These are phyloP conservation scores for Pseudopediastrum boryanum DNA, from an alignment of 139 green algal species.

Conservation along the genomic window DNA sequence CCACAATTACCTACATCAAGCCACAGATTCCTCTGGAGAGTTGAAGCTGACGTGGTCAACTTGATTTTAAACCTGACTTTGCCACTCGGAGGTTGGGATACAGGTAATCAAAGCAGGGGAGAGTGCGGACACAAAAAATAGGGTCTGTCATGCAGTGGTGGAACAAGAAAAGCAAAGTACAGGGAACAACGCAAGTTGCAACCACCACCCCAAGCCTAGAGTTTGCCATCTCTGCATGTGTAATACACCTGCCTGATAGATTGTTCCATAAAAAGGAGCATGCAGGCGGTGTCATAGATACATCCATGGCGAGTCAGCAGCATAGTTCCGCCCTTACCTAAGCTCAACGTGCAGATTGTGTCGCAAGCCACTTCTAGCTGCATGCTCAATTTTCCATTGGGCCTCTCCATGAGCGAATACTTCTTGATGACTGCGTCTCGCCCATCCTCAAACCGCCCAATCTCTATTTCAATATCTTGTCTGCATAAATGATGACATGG, in stretches of 20 bases:
- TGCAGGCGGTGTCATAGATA: not conserved
- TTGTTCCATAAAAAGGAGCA: not conserved
- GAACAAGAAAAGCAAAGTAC: not conserved
- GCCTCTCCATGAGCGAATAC: constrained; percentile 55
- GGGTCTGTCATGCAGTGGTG: too few species aligned
- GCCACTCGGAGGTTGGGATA: too few species aligned
- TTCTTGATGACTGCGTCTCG: constrained; percentile 50
- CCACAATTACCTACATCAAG: too few species aligned
- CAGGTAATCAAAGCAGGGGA: too few species aligned
- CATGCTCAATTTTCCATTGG: constrained; percentile 46
- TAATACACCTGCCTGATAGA: not conserved
- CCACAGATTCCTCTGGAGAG: too few species aligned
- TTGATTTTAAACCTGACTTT: too few species aligned
- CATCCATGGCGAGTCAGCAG: not conserved
- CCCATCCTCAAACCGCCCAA: constrained; percentile 70
- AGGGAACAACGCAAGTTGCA: not conserved
- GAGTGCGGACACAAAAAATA: too few species aligned
- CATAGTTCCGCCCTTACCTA: constrained; percentile 40
- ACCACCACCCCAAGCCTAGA: not conserved
- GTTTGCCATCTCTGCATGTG: not conserved
- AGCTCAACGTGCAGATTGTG: constrained; percentile 45
- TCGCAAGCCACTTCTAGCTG: constrained; percentile 56
- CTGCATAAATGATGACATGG: too few species aligned
- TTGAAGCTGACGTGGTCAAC: too few species aligned
- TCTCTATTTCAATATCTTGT: constrained; percentile 81